Evolutionary conservation across 805 yeast genomes (phyloP).

Genomic region (Nakazawaea ishiwadae): DNA sequence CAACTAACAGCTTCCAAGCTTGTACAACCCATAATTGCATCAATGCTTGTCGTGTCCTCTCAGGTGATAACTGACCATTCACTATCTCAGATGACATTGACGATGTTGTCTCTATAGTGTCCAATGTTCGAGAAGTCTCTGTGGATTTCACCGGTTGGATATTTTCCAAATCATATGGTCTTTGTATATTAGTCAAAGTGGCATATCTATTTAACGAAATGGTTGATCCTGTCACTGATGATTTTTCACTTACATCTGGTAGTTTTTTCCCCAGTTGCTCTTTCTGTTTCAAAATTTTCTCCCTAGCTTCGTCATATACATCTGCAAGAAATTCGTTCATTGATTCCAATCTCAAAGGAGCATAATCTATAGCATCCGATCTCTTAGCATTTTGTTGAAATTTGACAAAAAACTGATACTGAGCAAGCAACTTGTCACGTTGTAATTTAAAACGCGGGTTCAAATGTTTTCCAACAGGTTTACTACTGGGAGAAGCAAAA

Average conservation of each 20-base stretch:
- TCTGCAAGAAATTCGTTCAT: conserved; percentile 4
- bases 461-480: neutral
- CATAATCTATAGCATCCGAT: conserved; percentile 10
- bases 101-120: neutral
- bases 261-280: neutral
- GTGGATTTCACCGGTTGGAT: neutral
- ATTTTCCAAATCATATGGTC: neutral
- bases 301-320: neutral
- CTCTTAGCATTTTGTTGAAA: conserved; percentile 3
- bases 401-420: conserved; percentile 9
- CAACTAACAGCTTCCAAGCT: conserved; percentile 6
- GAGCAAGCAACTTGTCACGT: neutral
- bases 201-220: neutral
- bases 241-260: neutral
- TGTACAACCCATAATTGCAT: conserved; percentile 10
- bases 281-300: neutral
- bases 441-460: neutral
- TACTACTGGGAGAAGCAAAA: neutral
- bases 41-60: neutral
- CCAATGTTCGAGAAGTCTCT: neutral
- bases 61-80: neutral
- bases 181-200: neutral
- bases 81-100: neutral
- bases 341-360: conserved; percentile 8
- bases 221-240: neutral